Evolutionary conservation across 306 rosid species (phyloP), one percentile per base, ranked within the genome.

Genomic region (Purshia tridentata): DNA sequence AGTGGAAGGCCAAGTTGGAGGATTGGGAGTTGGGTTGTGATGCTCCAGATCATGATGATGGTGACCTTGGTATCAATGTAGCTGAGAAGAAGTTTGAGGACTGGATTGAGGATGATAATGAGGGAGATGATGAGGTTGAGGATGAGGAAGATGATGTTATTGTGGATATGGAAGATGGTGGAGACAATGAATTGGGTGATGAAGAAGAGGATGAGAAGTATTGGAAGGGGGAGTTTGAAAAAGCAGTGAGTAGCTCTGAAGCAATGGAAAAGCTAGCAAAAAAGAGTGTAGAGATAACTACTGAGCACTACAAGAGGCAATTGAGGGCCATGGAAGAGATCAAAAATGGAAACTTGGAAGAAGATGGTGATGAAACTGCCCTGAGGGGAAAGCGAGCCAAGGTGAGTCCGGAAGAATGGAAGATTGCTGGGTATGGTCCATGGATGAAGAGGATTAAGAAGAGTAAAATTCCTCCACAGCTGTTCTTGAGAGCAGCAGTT

Each of bases 1-100:
- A 93, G 86, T 93, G 98, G 98, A 93, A 93, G 78, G 94, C 88
- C 14, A 91, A 86, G 85, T 80, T 93, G 84, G 98, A 93, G 86
- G 98, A 93, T 83, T 77, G 76, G 84, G 97, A 91, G 81, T 81
- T 93, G 70, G 98, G 98, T 11, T 93, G 98, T 76, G 98, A 93
- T 82, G 97, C 98, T 4, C 98, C 92, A 6, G 97, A 93, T 64
- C 92, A 82, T 47, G 91, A 89, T 48, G 77, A 81, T 35, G 84
- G 73, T 8, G 73, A 42, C 13, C 5, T n/a, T 13, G 57, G 55
- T 39, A 72, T 81, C 42, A 82, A 85, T 58, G 80, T 65, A 0
- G 77, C 76, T 22, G 88, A 86, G 50, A 85, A 68, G 52, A 96
- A 88, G 86, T 75, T 88, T 56, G 76, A 84, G 0, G 97, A 94